phyloP scores from a whole-genome alignment of 306 rosid species.

The Gastrolobium bilobum region DNA sequence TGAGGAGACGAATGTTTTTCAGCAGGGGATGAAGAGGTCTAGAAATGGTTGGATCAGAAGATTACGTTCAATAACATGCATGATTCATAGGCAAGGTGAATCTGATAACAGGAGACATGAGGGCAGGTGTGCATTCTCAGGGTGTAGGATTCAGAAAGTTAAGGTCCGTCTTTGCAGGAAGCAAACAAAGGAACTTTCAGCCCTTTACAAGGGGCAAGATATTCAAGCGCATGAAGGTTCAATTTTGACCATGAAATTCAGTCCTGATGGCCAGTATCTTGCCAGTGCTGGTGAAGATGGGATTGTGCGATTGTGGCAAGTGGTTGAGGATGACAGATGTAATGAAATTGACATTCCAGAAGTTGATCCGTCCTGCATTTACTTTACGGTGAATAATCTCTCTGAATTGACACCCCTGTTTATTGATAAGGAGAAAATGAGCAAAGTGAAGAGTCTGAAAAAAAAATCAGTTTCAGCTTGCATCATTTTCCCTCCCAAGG shows the following conservation, averaged over 20 bases:
- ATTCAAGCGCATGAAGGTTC: slow-evolving; percentile 91
- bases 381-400: slow-evolving; percentile 81
- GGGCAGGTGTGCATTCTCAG: not conserved
- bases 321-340: slow-evolving; percentile 84
- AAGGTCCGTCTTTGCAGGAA: slow-evolving; percentile 78
- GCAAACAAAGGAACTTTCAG: slow-evolving; percentile 82
- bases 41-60: slow-evolving; percentile 73
- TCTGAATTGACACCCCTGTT: slow-evolving; percentile 83
- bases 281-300: slow-evolving; percentile 96
- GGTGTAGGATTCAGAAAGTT: slow-evolving; percentile 69
- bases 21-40: not conserved
- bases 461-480: slow-evolving; percentile 91
- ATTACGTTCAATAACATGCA: slow-evolving; percentile 76
- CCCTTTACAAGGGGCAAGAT: slow-evolving; percentile 89
- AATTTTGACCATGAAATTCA: slow-evolving; percentile 89
- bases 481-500: slow-evolving; percentile 78
- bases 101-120: slow-evolving; percentile 39
- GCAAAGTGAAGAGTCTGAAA: slow-evolving; percentile 60
- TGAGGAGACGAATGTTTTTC: slow-evolving; percentile 37
- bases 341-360: slow-evolving; percentile 82
- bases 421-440: slow-evolving; percentile 74
- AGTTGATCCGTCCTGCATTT: slow-evolving; percentile 83
- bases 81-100: slow-evolving; percentile 56
- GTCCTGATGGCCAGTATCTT: slow-evolving; percentile 91
- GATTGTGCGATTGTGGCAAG: slow-evolving; percentile 89